These are phyloP conservation scores for Podila clonocystis DNA, from an alignment of 192 early-diverging fungal species.

Conservation along the genomic window DNA sequence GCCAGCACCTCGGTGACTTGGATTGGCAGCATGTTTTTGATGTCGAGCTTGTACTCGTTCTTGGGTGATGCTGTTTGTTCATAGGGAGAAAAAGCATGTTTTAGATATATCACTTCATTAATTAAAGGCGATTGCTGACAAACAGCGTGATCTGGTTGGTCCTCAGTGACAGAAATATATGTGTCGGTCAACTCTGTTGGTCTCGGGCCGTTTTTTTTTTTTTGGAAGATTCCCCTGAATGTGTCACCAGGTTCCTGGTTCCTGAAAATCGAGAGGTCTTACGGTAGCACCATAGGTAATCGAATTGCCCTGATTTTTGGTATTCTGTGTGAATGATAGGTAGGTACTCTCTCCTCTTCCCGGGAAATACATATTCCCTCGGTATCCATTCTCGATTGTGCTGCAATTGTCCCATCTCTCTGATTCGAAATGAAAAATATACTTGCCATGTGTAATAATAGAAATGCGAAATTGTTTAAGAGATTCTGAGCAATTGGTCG, in stretches of 20 bases:
- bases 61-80: neutral
- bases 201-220: too few relatives aligned
- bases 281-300: too few relatives aligned
- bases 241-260: neutral
- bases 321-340: neutral
- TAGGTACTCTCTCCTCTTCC: too few relatives aligned
- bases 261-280: neutral
- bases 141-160: neutral
- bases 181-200: too few relatives aligned
- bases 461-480: conserved; percentile 13
- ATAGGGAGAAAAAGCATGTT: neutral
- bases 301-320: neutral
- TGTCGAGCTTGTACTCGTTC: neutral
- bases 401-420: neutral
- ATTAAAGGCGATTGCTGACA: neutral
- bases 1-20: neutral
- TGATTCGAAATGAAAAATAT: neutral
- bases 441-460: conserved; percentile 30
- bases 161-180: neutral
- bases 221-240: too few relatives aligned
- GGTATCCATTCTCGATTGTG: neutral
- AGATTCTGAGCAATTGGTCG: conserved; percentile 9
- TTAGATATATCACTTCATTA: neutral
- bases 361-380: too few relatives aligned
- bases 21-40: neutral